Conservation (phyloP, 805 yeast genomes). For the Teunomyces stri region DNA sequence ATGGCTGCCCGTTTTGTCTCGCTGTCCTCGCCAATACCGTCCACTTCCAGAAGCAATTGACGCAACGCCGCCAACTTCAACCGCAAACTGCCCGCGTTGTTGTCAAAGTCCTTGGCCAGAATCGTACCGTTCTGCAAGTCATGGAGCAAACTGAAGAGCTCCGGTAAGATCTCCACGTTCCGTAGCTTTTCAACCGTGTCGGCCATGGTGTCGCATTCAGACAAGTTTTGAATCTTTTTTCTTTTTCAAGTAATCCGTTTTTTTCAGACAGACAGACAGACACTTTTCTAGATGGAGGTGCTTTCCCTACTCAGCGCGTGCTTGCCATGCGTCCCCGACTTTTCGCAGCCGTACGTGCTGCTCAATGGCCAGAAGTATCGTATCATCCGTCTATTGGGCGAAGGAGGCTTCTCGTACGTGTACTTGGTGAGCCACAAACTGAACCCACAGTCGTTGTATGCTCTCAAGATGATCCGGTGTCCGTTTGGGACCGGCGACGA, state of each 20-base stretch:
- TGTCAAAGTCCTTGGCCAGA: constrained; percentile 42
- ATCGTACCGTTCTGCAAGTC: constrained; percentile 33
- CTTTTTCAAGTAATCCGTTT: background rate
- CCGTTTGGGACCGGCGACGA: constrained; percentile 82
- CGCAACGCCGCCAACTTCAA: constrained; percentile 37
- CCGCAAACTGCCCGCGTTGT: constrained; percentile 45
- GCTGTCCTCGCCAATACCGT: constrained; percentile 44
- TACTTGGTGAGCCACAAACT: constrained; percentile 61
- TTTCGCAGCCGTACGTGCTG: constrained; percentile 52
- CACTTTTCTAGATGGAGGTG: constrained; percentile 19
- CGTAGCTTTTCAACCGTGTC: constrained; percentile 21
- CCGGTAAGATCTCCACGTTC: constrained; percentile 36
- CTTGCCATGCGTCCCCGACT: constrained; percentile 45
- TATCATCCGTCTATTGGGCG: constrained; percentile 75
- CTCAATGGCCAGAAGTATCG: constrained; percentile 63
- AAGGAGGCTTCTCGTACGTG: constrained; percentile 86
- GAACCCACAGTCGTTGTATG: constrained; percentile 50
- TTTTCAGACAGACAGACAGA: background rate
- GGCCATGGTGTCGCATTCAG: constrained; percentile 6
- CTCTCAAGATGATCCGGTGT: constrained; percentile 83
- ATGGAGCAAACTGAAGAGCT: constrained; percentile 33
- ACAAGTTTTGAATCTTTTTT: background rate
- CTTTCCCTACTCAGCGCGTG: constrained; percentile 27
- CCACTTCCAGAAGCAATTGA: constrained; percentile 36
- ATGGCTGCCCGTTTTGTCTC: constrained; percentile 33